Evolutionary conservation across 345 rosid genomes (phyloP).

Genomic region (Salix exigua): DNA sequence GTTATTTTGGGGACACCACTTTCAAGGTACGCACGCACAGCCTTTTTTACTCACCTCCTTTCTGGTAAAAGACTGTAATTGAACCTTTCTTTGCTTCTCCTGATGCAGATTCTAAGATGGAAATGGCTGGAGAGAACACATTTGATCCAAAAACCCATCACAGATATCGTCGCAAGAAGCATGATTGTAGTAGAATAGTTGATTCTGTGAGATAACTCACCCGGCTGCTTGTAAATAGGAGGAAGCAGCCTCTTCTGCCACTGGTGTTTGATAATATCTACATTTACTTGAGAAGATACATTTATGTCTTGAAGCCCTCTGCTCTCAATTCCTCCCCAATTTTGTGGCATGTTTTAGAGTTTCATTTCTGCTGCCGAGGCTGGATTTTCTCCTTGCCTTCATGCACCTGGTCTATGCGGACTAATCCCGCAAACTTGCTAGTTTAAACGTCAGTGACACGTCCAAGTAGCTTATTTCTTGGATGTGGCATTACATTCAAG

Average conservation of each 20-base stretch:
- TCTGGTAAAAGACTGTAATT: not conserved
- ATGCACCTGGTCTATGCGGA: not conserved
- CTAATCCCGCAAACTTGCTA: not conserved
- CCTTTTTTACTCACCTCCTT: not conserved
- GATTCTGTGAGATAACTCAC: constrained; percentile 41
- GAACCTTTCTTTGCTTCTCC: constrained; percentile 12
- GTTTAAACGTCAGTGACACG: not conserved
- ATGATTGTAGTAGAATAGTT: constrained; percentile 68
- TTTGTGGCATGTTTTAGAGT: not conserved
- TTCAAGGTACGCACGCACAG: constrained; percentile 67
- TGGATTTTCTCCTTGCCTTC: not conserved
- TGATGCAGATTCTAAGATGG: constrained; percentile 61
- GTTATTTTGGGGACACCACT: constrained; percentile 73
- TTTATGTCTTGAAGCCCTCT: not conserved
- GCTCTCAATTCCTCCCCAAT: not conserved
- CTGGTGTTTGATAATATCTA: not conserved
- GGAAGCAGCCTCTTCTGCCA: not conserved
- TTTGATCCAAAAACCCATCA: constrained; percentile 74
- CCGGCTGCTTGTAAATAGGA: not conserved
- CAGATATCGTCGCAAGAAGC: constrained; percentile 83
- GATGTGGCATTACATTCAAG: not conserved
- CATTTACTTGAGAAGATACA: not conserved
- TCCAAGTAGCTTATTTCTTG: not conserved
- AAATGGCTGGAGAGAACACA: constrained; percentile 66
- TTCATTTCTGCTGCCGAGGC: not conserved